Evolutionary conservation across 2,329 filamentous ascomycete genomes (phyloP).

Genomic region (Penicillium italicum): DNA sequence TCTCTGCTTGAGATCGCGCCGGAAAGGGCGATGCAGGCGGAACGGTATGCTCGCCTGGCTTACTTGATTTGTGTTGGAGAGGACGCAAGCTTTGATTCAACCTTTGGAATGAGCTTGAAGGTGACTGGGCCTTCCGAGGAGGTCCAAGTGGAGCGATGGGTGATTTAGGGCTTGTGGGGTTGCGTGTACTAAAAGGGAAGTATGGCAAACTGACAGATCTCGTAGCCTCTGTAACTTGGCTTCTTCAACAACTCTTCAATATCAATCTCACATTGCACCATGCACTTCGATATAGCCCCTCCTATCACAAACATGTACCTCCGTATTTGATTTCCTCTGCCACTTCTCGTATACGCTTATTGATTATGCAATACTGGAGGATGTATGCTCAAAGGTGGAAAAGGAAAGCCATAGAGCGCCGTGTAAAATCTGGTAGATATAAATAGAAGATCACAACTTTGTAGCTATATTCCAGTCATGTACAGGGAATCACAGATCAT

Average conservation of each 20-base stretch:
- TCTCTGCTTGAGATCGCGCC: constrained; percentile 25
- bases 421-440: background rate
- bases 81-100: constrained; percentile 30
- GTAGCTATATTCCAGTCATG: constrained; percentile 6
- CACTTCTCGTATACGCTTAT: background rate
- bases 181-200: background rate
- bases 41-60: constrained; percentile 30
- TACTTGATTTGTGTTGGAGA: constrained; percentile 37
- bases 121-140: background rate
- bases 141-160: background rate
- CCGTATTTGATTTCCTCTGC: too few relatives aligned
- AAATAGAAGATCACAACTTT: background rate
- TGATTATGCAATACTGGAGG: background rate
- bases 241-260: too few relatives aligned
- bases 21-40: constrained; percentile 20
- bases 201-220: too few relatives aligned
- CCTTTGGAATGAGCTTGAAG: constrained; percentile 9
- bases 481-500: constrained; percentile 1
- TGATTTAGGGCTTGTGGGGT: background rate
- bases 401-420: background rate
- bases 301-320: too few relatives aligned
- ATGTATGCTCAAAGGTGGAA: rapidly evolving
- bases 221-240: too few relatives aligned
- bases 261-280: too few relatives aligned
- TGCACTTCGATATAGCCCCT: too few relatives aligned